These are phyloP conservation scores for Elasticomyces elasticus DNA, from an alignment of 495 filamentous ascomycete genomes.

Conservation along the genomic window DNA sequence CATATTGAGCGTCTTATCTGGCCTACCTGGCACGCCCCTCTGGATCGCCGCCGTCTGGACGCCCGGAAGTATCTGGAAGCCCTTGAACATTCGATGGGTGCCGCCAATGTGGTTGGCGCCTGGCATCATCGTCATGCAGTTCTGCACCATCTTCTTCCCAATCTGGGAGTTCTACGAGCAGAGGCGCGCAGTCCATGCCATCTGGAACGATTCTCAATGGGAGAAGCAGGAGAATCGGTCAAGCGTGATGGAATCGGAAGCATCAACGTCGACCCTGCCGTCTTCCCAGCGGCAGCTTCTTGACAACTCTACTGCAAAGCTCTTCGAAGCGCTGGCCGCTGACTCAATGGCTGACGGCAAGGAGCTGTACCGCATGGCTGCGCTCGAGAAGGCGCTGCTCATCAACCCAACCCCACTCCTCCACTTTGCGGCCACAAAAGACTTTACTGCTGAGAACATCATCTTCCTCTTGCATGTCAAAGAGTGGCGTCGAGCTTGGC, in stretches of 20 bases:
- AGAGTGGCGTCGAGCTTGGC: constrained; percentile 28
- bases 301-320: neutral
- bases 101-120: constrained; percentile 31
- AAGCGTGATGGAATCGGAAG: neutral
- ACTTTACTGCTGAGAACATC: constrained; percentile 33
- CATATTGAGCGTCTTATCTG: constrained; percentile 19
- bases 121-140: constrained; percentile 28
- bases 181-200: neutral
- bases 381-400: constrained; percentile 24
- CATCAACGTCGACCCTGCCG: neutral
- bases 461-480: constrained; percentile 30
- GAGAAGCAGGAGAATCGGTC: neutral
- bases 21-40: constrained; percentile 27
- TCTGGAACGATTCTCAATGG: neutral
- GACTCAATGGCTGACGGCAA: neutral
- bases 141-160: constrained; percentile 27
- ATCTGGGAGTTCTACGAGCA: constrained; percentile 24
- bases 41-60: constrained; percentile 29
- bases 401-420: constrained; percentile 29
- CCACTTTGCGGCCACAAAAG: constrained; percentile 22
- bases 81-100: constrained; percentile 22
- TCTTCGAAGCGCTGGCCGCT: neutral
- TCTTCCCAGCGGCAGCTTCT: neutral
- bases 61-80: constrained; percentile 4
- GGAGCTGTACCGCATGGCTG: constrained; percentile 26